Evolutionary conservation across 2,329 filamentous ascomycete genomes (phyloP).

Genomic region (Cadophora sp.): DNA sequence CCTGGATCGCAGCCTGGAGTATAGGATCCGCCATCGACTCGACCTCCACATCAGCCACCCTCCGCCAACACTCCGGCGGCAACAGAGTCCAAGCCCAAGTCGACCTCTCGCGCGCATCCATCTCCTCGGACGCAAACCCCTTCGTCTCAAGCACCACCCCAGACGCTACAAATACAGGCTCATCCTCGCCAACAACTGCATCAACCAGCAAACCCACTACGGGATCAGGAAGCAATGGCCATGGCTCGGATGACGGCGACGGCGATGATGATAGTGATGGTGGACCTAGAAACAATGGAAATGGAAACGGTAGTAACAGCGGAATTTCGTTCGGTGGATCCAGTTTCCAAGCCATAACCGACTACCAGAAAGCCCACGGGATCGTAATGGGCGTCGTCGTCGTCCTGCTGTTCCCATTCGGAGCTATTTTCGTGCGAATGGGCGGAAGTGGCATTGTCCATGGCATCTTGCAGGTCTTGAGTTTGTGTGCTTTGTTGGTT

Average conservation of each 20-base stretch:
- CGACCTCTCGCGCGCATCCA: slow-evolving; percentile 37
- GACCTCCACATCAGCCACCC: slow-evolving; percentile 24
- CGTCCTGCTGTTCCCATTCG: slow-evolving; percentile 64
- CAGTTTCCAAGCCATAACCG: background rate
- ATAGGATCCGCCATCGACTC: slow-evolving; percentile 35
- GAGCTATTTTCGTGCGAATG: slow-evolving; percentile 65
- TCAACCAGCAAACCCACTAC: background rate
- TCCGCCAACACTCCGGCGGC: slow-evolving; percentile 34
- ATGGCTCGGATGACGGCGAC: slow-evolving; percentile 2
- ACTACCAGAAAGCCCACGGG: slow-evolving; percentile 54
- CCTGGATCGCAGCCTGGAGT: slow-evolving; percentile 42
- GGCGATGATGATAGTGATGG: background rate
- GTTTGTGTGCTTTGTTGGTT: slow-evolving; percentile 63
- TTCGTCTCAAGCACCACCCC: slow-evolving; percentile 29
- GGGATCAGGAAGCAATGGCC: background rate
- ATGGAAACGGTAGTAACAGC: background rate
- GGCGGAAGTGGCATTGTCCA: slow-evolving; percentile 59
- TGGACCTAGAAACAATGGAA: background rate
- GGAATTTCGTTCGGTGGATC: background rate
- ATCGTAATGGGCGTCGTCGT: slow-evolving; percentile 67
- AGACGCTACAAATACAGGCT: slow-evolving; percentile 2
- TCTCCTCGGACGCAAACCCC: slow-evolving; percentile 37
- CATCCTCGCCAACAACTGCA: slow-evolving; percentile 19
- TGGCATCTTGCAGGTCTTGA: slow-evolving; percentile 59
- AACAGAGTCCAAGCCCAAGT: slow-evolving; percentile 31